Percentiles rank a stretch among this genome's conserved stretches.
These are phyloP conservation scores for Monilinia fructicola DNA, from an alignment of 2,329 filamentous ascomycete species.

Conservation along the genomic window DNA sequence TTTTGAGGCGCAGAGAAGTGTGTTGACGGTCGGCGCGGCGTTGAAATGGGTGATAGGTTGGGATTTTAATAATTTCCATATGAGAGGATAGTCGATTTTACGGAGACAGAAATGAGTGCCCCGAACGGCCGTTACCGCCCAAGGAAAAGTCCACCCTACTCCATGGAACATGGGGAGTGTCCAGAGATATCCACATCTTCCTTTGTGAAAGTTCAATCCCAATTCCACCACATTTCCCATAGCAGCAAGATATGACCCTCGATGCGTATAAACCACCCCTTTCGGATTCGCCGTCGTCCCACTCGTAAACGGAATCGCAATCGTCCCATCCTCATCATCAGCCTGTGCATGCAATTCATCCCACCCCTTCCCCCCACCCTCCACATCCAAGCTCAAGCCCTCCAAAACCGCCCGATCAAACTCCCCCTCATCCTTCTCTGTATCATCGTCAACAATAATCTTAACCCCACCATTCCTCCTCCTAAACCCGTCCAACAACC, in stretches of 20 bases:
- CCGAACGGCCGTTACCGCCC: constrained; percentile 87
- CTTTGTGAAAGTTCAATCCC: constrained; percentile 69
- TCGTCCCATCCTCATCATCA: constrained; percentile 75
- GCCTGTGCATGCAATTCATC: constrained; percentile 65
- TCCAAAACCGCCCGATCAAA: constrained; percentile 84
- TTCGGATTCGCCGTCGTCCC: constrained; percentile 91
- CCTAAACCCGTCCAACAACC: constrained; percentile 66
- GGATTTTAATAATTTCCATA: constrained; percentile 85
- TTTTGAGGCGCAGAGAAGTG: constrained; percentile 76
- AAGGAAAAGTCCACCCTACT: constrained; percentile 70
- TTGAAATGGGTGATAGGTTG: constrained; percentile 93
- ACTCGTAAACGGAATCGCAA: constrained; percentile 90
- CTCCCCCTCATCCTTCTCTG: constrained; percentile 71
- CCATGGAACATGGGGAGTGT: constrained; percentile 84
- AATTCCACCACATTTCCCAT: constrained; percentile 87
- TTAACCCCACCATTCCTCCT: constrained; percentile 61
- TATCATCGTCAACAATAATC: constrained; percentile 79
- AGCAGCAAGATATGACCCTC: constrained; percentile 81
- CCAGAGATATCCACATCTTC: constrained; percentile 82
- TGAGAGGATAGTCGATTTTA: constrained; percentile 91
- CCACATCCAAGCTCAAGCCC: constrained; percentile 69
- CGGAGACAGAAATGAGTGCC: constrained; percentile 94
- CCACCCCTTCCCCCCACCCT: constrained; percentile 72
- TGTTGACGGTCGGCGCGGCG: constrained; percentile 95
- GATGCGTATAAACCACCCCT: constrained; percentile 88